These are phyloP conservation scores for Rubus idaeus DNA, from an alignment of 306 rosid genomes.

Conservation along the genomic window DNA sequence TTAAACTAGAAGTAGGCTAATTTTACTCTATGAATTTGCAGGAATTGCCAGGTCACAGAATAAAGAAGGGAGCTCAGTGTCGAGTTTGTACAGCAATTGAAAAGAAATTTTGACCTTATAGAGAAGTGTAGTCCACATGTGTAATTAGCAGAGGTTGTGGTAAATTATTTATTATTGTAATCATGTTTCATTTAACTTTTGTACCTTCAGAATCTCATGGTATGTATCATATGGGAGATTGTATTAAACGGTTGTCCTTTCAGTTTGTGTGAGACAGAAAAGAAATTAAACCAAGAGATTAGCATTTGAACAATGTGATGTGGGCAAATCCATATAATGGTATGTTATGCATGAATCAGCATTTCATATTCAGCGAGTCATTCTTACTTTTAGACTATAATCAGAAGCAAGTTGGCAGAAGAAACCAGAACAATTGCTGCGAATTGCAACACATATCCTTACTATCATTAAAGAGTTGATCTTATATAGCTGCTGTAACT, in stretches of 20 bases:
- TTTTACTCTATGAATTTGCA: slow-evolving; percentile 23
- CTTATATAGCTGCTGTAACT: too few species aligned
- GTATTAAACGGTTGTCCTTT: neutral
- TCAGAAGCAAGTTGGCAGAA: neutral
- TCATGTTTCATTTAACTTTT: too few species aligned
- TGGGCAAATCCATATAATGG: too few species aligned
- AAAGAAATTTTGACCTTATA: slow-evolving; percentile 20
- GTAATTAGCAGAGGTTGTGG: slow-evolving; percentile 7
- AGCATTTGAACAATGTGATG: too few species aligned
- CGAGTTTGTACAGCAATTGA: slow-evolving; percentile 22
- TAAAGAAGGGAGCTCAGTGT: too few species aligned
- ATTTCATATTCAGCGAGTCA: too few species aligned
- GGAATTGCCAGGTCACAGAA: slow-evolving; percentile 21
- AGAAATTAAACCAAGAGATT: too few species aligned
- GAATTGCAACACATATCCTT: neutral
- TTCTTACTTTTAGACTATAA: neutral
- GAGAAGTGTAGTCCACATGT: slow-evolving; percentile 5
- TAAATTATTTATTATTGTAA: neutral
- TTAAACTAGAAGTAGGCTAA: neutral
- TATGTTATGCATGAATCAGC: neutral
- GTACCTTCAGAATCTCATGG: too few species aligned
- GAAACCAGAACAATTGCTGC: neutral
- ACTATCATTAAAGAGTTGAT: neutral
- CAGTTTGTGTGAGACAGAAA: neutral
- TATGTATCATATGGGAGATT: too few species aligned